phyloP scores from a whole-genome alignment of 257 asterid genomes.

The Hygrophila difformis region DNA sequence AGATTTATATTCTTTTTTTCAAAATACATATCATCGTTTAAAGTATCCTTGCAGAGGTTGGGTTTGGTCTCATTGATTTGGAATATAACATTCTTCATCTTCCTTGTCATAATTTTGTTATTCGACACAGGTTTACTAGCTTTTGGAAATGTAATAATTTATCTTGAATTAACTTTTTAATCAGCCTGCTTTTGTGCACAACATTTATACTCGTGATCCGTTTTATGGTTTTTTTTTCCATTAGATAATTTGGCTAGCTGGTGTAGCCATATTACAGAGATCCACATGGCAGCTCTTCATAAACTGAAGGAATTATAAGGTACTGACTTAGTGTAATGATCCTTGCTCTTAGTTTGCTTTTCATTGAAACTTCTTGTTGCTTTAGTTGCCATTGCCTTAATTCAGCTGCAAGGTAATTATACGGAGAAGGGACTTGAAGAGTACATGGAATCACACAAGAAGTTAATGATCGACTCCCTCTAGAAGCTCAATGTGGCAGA shows the following conservation, averaged over 20 bases:
- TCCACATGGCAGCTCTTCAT: slow-evolving; percentile 66
- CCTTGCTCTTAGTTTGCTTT: not conserved
- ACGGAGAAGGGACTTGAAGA: slow-evolving; percentile 90
- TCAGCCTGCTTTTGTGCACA: not conserved
- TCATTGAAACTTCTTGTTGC: slow-evolving; percentile 8
- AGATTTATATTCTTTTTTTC: no score
- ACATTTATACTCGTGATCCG: not conserved
- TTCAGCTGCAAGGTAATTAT: slow-evolving; percentile 92
- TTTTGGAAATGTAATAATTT: slow-evolving; percentile 69
- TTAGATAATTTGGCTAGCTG: slow-evolving; percentile 67
- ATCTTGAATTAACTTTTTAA: slow-evolving; percentile 7
- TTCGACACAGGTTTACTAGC: slow-evolving; percentile 89
- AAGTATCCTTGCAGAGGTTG: slow-evolving; percentile 51
- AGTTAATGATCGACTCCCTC: slow-evolving; percentile 87
- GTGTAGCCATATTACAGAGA: slow-evolving; percentile 60
- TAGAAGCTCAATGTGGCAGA: slow-evolving; percentile 99
- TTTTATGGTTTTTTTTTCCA: slow-evolving; percentile 23
- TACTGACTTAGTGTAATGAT: slow-evolving; percentile 15
- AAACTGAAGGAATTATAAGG: slow-evolving; percentile 62
- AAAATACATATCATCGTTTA: no score
- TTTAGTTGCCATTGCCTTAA: slow-evolving; percentile 88
- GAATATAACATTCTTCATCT: slow-evolving; percentile 66
- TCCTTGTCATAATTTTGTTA: slow-evolving; percentile 61
- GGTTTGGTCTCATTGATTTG: slow-evolving; percentile 73
- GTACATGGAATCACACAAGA: slow-evolving; percentile 89